Evolutionary conservation across 306 rosid species (phyloP).

Genomic region (Casuarina glauca): DNA sequence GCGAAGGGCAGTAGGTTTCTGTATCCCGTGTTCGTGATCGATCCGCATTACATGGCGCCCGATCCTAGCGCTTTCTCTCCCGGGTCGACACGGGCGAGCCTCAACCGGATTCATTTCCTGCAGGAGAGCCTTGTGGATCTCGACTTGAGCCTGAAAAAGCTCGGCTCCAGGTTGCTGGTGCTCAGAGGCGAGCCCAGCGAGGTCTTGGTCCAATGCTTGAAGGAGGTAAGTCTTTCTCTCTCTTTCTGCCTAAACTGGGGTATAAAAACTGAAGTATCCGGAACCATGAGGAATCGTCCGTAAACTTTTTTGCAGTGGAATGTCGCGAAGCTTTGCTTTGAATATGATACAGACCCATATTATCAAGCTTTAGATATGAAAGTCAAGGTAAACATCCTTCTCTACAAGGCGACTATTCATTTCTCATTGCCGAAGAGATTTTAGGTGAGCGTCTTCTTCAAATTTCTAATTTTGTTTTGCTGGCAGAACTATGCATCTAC

Average conservation of each 20-base stretch:
- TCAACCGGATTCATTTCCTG: slow-evolving; percentile 70
- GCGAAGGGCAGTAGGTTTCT: slow-evolving; percentile 36
- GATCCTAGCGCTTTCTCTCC: slow-evolving; percentile 51
- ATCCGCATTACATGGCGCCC: slow-evolving; percentile 88
- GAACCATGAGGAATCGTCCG: too few relatives aligned
- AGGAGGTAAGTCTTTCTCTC: slow-evolving; percentile 43
- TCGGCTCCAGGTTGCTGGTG: slow-evolving; percentile 73
- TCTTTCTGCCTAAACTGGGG: neutral
- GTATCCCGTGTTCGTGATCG: slow-evolving; percentile 75
- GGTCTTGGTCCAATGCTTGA: slow-evolving; percentile 62
- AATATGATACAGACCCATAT: slow-evolving; percentile 87
- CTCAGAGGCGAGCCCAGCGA: slow-evolving; percentile 73
- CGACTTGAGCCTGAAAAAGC: slow-evolving; percentile 58
- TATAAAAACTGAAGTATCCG: too few relatives aligned
- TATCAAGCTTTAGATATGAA: slow-evolving; percentile 69
- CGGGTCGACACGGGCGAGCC: slow-evolving; percentile 66
- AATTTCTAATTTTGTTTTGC: neutral
- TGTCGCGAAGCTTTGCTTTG: slow-evolving; percentile 73
- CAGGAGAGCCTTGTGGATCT: slow-evolving; percentile 74
- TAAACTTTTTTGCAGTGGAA: slow-evolving; percentile 56
- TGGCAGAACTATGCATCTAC: slow-evolving; percentile 51
- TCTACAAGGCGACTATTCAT: neutral
- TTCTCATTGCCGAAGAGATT: neutral
- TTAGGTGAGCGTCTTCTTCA: too few relatives aligned
- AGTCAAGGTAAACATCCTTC: slow-evolving; percentile 53